Base-by-base conservation (phyloP, 805 yeast species). In the Komagataella kurtzmanii region DNA sequence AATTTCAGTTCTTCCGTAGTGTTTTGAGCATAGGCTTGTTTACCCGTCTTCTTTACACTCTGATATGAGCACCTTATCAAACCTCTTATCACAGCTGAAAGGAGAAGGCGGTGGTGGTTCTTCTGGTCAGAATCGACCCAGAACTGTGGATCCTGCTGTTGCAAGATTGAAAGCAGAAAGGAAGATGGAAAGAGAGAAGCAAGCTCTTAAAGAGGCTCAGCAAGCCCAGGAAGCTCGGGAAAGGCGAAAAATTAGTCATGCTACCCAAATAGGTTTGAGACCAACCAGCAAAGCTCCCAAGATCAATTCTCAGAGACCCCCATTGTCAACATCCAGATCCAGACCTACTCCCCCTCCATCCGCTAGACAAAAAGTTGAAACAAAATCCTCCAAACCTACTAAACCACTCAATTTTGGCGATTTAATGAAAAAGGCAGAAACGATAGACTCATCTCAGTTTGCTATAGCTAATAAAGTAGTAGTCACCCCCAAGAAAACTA, bases 101-200 rank as follows among this genome's bases (percentile, higher is more conserved):
- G 55, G 60, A 61, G 48, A 58, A 57, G 54, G 47, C 46, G 47
- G 52, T 12, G 18, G n/a, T 24, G 12, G 12, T 36, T 10, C 19
- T 17, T 8, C 6, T 45, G 17, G 24, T 17, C 17, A 14, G 6
- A 49, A 48, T 45, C 51, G 23, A 50, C 44, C 23, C 43, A 24
- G 45, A 18, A 36, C 47, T 24, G 70, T 74, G 4, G 91, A 85
- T 60, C 88, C 90, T 0, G 88, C 88, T 3, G 87, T 85, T 7
- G 79, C 78, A 44, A 65, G 84, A 53, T 66, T 85, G 44, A 85
- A 85, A 56, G 89, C 83, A 53, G 78, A 81, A 2, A 69, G 91
- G 60, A 69, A 79, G 54, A 65, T 70, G 46, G 88, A 85, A 55
- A 70, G 66, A 45, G 76, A 76, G 44, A 69, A 68, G 46, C 63